A percentile compares a stretch with the other conserved stretches of the same genome.
phyloP scores from a whole-genome alignment of 306 rosid species.

The Trifolium dubium region DNA sequence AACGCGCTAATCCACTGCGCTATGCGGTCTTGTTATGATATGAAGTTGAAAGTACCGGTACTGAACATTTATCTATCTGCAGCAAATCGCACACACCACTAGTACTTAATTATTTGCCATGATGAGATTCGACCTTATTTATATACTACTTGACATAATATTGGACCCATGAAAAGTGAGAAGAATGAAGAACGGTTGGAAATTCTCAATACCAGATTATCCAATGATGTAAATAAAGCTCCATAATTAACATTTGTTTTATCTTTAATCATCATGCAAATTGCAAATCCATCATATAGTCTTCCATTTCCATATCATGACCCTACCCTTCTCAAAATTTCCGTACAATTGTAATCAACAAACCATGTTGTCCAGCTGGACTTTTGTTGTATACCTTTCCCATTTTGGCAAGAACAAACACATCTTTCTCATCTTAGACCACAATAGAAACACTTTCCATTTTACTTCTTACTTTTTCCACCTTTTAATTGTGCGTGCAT shows the following conservation, averaged over 20 bases:
- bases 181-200: conserved; percentile 25
- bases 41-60: too few relatives aligned
- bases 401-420: conserved; percentile 45
- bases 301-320: conserved; percentile 40
- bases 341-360: conserved; percentile 40
- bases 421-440: conserved; percentile 22
- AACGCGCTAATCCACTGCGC: conserved; percentile 1
- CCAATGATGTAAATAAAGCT: conserved; percentile 39
- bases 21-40: background rate
- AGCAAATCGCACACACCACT: background rate
- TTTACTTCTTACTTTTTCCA: conserved; percentile 14
- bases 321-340: background rate
- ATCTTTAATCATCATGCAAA: conserved; percentile 27
- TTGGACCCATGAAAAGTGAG: conserved; percentile 1
- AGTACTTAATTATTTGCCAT: background rate
- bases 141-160: background rate
- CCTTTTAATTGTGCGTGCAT: conserved; percentile 20
- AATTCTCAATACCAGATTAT: conserved; percentile 37
- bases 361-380: conserved; percentile 46
- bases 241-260: conserved; percentile 9
- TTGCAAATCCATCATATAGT: conserved; percentile 40
- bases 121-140: conserved; percentile 3
- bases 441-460: conserved; percentile 9
- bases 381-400: conserved; percentile 40
- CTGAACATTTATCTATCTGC: background rate